Conservation (phyloP, 208 protist genomes). For the Zelonia costaricensis region DNA sequence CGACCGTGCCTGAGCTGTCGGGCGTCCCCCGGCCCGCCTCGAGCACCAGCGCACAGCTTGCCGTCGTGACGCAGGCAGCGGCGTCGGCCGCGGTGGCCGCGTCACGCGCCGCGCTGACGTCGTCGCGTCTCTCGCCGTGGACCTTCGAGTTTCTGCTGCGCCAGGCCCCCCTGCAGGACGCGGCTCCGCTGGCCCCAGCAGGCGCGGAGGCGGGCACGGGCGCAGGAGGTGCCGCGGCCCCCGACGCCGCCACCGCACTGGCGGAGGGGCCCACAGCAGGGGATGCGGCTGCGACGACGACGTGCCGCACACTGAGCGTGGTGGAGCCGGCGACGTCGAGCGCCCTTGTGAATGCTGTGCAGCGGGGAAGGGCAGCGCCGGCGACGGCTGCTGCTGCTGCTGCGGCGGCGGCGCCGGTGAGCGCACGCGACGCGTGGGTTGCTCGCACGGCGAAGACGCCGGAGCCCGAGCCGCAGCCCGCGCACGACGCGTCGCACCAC, state of each 20-base stretch:
- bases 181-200: not conserved
- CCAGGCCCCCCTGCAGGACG: slow-evolving; percentile 12
- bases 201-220: too few relatives aligned
- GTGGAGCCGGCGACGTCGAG: not conserved
- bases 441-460: not conserved
- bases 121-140: slow-evolving; percentile 10
- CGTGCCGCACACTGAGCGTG: slow-evolving; percentile 9
- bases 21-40: too few relatives aligned
- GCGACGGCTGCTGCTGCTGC: not conserved
- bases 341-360: not conserved
- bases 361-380: not conserved
- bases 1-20: too few relatives aligned
- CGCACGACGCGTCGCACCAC: not conserved
- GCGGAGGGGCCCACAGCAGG: not conserved
- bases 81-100: not conserved
- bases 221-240: too few relatives aligned
- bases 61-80: not conserved
- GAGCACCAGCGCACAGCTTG: not conserved
- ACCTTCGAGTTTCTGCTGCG: slow-evolving; percentile 68
- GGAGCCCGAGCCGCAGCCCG: not conserved
- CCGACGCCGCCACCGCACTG: too few relatives aligned
- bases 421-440: too few relatives aligned
- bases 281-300: not conserved
- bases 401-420: not conserved
- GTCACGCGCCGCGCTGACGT: not conserved